Conservation (phyloP, 139 green algal species). For the Astrephomene gubernaculifera region DNA sequence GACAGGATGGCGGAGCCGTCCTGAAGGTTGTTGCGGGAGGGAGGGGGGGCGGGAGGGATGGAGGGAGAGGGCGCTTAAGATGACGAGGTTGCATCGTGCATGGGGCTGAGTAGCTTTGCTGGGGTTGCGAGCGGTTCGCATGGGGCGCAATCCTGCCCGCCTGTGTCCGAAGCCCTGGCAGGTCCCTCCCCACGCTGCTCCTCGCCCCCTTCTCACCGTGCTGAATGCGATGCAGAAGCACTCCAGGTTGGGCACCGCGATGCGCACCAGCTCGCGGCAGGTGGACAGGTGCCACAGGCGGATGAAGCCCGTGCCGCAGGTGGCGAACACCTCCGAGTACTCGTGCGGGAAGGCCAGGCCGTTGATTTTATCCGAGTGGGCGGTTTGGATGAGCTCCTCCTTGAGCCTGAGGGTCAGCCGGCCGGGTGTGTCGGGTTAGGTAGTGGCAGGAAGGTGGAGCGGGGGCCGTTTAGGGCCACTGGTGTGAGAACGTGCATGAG, state of each 20-base stretch:
- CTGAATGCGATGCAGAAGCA: slow-evolving; percentile 84
- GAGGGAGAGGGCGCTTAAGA: not conserved
- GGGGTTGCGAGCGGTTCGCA: not conserved
- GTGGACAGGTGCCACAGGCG: slow-evolving; percentile 83
- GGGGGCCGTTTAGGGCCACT: too few species aligned
- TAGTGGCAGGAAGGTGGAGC: too few species aligned
- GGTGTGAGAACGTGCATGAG: too few species aligned
- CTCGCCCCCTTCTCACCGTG: slow-evolving; percentile 42
- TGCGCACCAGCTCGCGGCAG: slow-evolving; percentile 86
- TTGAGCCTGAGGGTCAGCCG: slow-evolving; percentile 54
- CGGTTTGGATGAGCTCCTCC: slow-evolving; percentile 79
- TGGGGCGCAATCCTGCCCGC: not conserved
- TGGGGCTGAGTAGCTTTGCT: too few species aligned
- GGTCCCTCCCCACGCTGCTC: not conserved
- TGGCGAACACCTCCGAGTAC: slow-evolving; percentile 84
- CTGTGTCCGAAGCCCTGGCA: not conserved
- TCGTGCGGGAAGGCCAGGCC: slow-evolving; percentile 78
- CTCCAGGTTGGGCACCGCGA: slow-evolving; percentile 82
- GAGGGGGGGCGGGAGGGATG: not conserved
- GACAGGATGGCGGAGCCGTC: slow-evolving; percentile 80
- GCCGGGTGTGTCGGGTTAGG: too few species aligned
- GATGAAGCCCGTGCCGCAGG: slow-evolving; percentile 73
- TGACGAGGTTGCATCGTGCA: too few species aligned
- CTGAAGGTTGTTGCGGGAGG: slow-evolving; percentile 32
- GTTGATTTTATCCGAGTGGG: slow-evolving; percentile 77